phyloP scores from a whole-genome alignment of 169 alveolate species.

The Cryptosporidium muris region DNA sequence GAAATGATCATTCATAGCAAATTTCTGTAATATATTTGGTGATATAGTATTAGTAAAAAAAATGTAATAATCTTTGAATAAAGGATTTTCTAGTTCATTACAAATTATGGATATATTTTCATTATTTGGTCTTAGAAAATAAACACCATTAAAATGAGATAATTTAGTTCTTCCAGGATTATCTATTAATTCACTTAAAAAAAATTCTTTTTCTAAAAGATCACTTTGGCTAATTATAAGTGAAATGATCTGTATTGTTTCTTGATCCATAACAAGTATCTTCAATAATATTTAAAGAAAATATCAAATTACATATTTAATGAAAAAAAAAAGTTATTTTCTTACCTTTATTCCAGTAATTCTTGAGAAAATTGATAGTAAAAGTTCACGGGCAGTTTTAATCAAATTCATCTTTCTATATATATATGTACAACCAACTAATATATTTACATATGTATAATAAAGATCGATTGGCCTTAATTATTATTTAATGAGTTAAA shows the following conservation, averaged over 20 bases:
- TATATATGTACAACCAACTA: not conserved
- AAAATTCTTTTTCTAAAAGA: conserved; percentile 90
- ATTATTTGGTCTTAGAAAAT: conserved; percentile 87
- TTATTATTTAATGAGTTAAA: no score
- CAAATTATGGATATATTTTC: conserved; percentile 83
- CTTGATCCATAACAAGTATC: conserved; percentile 91
- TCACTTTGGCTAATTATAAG: conserved; percentile 89
- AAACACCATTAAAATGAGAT: conserved; percentile 88
- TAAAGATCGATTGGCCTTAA: no score
- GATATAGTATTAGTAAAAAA: conserved; percentile 87
- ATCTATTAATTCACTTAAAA: conserved; percentile 88
- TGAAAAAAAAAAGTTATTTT: not conserved
- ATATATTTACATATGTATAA: no score
- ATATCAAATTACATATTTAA: not conserved
- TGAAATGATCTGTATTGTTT: conserved; percentile 89
- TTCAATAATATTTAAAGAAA: conserved; percentile 69
- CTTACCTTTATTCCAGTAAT: conserved; percentile 67
- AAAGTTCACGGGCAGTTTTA: conserved; percentile 15
- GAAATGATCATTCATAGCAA: conserved; percentile 91
- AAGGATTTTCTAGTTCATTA: conserved; percentile 85
- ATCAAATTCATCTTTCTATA: conserved; percentile 5
- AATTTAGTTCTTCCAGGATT: conserved; percentile 79
- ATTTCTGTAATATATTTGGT: conserved; percentile 83
- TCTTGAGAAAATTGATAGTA: conserved; percentile 29
- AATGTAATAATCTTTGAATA: conserved; percentile 87